Base-by-base conservation (phyloP, 768 basidiomycete species). In the Neoboletus brunneissimus region DNA sequence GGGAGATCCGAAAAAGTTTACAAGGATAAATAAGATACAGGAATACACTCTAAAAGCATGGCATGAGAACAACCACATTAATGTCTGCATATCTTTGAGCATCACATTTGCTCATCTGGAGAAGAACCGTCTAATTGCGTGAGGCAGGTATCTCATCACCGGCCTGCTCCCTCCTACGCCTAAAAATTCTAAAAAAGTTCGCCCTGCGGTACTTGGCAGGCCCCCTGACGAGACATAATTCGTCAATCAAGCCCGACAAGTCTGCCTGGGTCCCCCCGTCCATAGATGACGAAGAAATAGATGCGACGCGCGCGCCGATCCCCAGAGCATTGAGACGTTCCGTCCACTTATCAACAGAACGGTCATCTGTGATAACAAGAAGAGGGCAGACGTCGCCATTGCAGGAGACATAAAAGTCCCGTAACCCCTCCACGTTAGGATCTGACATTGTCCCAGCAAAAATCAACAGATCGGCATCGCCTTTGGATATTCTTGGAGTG, bases 351-450 rank as follows among this genome's bases (percentile, higher is more conserved):
- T 47, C 53, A 18, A 49, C 43, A 42, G 43, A 60, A 8, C 0
- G 18, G 11, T 15, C 22, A 16, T 65, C 25, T 8, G 63, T 67
- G 50, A 70, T 44, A 23, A 68, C 23, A 12, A 68, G 59, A 23
- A 70, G 34, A 38, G 67, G 67, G n/a, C 66, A 63, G 31, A 67
- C 49, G 13, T 70, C 68, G 27, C 67, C 67, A 16, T 32, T 37
- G 47, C 56, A 70, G 9, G 54, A 44, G 12, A 37, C 7, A 31
- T 70, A 66, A 49, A 65, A 68, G 0, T 35, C 29, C 6, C 16
- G 22, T 3, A 67, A 53, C 16, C 9, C 53, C 43, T 42, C 53
- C 38, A 35, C 16, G 27, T 67, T 70, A 5, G 3, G 12, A 5
- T 41, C 46, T 6, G 58, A 47, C 59, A 42, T 43, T 11, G n/a